phyloP scores from a whole-genome alignment of 805 yeast genomes.

The Myxozyma neglecta region DNA sequence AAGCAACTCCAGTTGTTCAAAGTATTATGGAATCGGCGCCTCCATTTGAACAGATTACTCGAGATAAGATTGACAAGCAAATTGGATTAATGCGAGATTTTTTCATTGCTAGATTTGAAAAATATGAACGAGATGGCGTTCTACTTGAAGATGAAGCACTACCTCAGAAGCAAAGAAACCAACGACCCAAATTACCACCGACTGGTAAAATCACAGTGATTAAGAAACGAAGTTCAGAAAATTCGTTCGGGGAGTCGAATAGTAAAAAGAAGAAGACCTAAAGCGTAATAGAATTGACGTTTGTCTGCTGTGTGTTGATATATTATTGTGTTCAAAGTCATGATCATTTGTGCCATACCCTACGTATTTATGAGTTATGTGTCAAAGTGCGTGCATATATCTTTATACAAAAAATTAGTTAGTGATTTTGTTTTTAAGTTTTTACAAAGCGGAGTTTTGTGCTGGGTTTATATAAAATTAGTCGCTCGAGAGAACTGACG shows the following conservation, averaged over 20 bases:
- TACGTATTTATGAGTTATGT: neutral
- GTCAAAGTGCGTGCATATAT: neutral
- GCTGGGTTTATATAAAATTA: neutral
- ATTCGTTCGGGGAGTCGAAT: slow-evolving; percentile 44
- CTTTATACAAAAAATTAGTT: neutral
- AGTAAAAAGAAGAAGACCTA: slow-evolving; percentile 21
- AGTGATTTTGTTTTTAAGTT: neutral
- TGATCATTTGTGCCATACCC: neutral
- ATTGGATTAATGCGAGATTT: slow-evolving; percentile 62
- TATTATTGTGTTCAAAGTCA: neutral
- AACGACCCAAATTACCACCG: slow-evolving; percentile 82
- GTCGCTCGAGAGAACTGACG: neutral
- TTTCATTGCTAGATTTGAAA: slow-evolving; percentile 40
- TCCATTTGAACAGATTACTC: slow-evolving; percentile 53
- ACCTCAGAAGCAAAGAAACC: slow-evolving; percentile 73
- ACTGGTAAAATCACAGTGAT: slow-evolving; percentile 75
- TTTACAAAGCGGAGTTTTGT: neutral
- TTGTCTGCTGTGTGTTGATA: neutral
- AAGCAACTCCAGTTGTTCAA: slow-evolving; percentile 42
- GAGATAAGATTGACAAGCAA: slow-evolving; percentile 53
- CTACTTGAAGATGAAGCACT: slow-evolving; percentile 77
- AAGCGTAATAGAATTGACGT: neutral
- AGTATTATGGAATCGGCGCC: slow-evolving; percentile 62
- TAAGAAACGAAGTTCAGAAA: slow-evolving; percentile 61
- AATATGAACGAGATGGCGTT: slow-evolving; percentile 27